Percentiles rank a stretch among this genome's conserved stretches.
These are phyloP conservation scores for Drechslera avenae DNA, from an alignment of 2,329 filamentous ascomycete genomes.

Conservation along the genomic window DNA sequence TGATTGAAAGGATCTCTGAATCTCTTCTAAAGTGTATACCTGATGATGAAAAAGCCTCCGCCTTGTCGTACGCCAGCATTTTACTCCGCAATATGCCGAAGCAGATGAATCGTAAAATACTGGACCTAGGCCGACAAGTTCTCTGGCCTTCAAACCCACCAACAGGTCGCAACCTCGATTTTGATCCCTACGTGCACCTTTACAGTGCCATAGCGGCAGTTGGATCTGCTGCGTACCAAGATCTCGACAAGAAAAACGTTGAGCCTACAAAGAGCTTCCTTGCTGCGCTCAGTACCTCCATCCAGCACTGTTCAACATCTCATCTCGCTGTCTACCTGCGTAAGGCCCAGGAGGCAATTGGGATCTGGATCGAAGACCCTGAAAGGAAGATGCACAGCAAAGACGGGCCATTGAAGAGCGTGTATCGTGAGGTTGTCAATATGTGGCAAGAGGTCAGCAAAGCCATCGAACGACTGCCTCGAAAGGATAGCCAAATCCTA, in stretches of 20 bases:
- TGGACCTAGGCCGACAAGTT: constrained; percentile 68
- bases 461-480: constrained; percentile 60
- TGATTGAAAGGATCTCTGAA: constrained; percentile 73
- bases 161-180: constrained; percentile 41
- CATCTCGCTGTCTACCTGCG: constrained; percentile 63
- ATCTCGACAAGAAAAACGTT: constrained; percentile 48
- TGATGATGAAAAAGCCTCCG: constrained; percentile 24
- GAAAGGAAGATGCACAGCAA: constrained; percentile 39
- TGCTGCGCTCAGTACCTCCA: constrained; percentile 54
- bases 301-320: constrained; percentile 48
- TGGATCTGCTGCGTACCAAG: constrained; percentile 61
- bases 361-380: constrained; percentile 67
- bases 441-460: constrained; percentile 56
- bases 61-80: constrained; percentile 41
- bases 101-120: constrained; percentile 50
- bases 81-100: constrained; percentile 45
- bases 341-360: constrained; percentile 66
- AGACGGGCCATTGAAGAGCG: constrained; percentile 21
- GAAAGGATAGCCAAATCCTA: constrained; percentile 63
- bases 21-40: constrained; percentile 23
- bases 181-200: constrained; percentile 68
- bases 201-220: constrained; percentile 64
- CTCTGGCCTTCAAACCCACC: constrained; percentile 65
- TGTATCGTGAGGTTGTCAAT: constrained; percentile 35
- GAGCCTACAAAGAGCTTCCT: constrained; percentile 56